Base-by-base conservation (phyloP, 768 basidiomycete species). In the Amanita jacksonii region DNA sequence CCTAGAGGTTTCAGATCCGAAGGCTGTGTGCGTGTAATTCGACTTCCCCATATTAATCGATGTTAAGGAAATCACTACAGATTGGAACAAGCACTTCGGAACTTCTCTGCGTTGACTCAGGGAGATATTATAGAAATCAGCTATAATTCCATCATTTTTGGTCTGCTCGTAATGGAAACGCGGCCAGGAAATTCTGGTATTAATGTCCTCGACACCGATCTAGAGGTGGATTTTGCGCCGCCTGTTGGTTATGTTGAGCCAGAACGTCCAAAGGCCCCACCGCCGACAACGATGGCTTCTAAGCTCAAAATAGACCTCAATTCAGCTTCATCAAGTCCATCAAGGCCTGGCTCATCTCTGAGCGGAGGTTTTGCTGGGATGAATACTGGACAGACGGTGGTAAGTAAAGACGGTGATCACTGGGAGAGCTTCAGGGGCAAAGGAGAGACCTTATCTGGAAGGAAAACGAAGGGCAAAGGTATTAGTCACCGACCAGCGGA, bases 341-440 rank as follows among this genome's bases (percentile, higher is more conserved):
- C 85, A 16, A 70, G 91, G 32, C 87, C 91, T 6, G 77, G 75
- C 0, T 88, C 85, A 3, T 74, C 85, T 3, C 58, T 88, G 49
- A 73, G 75, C 42, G 84, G 81, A 19, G 81, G 76, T 12, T 83
- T 85, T 50, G 68, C 74, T 2, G 76, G 72, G 4, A 57, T 74
- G 0, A 63, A 60, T 19, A 64, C 76, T 18, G 69, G 74, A 8
- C 53, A 64, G 15, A 62, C 72, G 8, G 52, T 66, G 8, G 68
- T 88, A 19, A 84, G 80, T 61, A 87, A 85, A 57, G 85, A 66
- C 30, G 85, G 85, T 10, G 84, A 86, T 52, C 74, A 80, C 41
- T 90, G 88, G 85, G 96, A 98, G 62, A 89, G 84, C 50, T 99
- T 99, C 70, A 94, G 88, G 55, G 96, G 96, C 18, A 83, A 81